Evolutionary conservation across 306 rosid species (phyloP), one percentile per base, ranked within the genome.

Genomic region (Delonix regia): DNA sequence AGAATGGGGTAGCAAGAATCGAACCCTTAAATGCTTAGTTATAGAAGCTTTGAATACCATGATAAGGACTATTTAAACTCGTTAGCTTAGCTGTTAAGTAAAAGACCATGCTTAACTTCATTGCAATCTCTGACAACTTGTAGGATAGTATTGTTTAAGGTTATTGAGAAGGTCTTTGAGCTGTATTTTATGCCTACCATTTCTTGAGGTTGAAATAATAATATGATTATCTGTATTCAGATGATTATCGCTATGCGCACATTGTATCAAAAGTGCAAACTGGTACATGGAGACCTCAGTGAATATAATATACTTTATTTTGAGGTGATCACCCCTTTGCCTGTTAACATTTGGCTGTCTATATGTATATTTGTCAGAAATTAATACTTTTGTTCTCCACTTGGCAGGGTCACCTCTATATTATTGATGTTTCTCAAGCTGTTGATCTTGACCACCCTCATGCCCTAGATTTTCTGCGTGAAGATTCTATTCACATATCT

Each of bases 281-380:
- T 94, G 84, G 98, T 94, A 78, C 98, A 94, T 33, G 97, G 97
- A 45, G 98, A 94, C 73, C 97, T 94, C 49, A 90, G 98, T 47
- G 98, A 94, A 86, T 92, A 94, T 81, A 94, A 90, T 80, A 87
- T 89, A 78, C 98, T 92, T 61, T 90, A 90, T 86, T 89, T 10
- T 86, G 97, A 94, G 92, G 98, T 88, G 73, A 76, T 76, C 51
- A 24, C 49, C 25, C 15, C 48, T 76, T 76, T 45, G 2, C 66
- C 13, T 51, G 22, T 60, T 70, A 28, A 44, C 34, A 80, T 67
- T 73, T 76, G 45, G 3, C 75, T 70, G 82, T 27, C 65, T 52
- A 24, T 38, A 70, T 74, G 8, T 51, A 51, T 65, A 5, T 63
- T 22, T 75, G 15, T 64, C 75, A 22, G 75, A 63, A 61, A 24